phyloP scores from a whole-genome alignment of 2,329 filamentous ascomycete genomes.

The Metarhizium rileyi region DNA sequence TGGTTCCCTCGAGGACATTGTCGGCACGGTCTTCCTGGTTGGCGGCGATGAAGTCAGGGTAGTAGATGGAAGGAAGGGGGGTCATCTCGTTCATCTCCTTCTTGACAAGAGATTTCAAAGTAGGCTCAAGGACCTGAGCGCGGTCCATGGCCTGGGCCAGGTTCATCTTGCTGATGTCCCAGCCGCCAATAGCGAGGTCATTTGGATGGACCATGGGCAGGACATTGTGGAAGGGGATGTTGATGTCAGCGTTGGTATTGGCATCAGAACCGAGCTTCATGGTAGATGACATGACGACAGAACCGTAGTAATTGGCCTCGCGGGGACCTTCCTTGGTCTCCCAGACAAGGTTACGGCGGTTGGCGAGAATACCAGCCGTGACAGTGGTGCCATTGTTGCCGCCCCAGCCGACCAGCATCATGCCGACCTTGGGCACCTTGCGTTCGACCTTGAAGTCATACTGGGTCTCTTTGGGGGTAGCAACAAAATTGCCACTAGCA shows the following conservation, averaged over 20 bases:
- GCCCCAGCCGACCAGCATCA: constrained; percentile 97
- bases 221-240: constrained; percentile 90
- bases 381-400: constrained; percentile 98
- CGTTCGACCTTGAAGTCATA: constrained; percentile 98
- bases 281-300: constrained; percentile 92
- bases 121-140: constrained; percentile 89
- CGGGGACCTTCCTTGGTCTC: constrained; percentile 85
- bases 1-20: constrained; percentile 74
- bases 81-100: constrained; percentile 89
- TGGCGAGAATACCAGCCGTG: constrained; percentile 93
- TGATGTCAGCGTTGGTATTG: constrained; percentile 78
- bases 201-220: constrained; percentile 97
- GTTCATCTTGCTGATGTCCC: constrained; percentile 93
- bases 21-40: constrained; percentile 97
- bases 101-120: constrained; percentile 76
- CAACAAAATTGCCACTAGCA: constrained; percentile 67
- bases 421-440: constrained; percentile 82
- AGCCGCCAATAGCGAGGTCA: constrained; percentile 87
- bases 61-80: constrained; percentile 92
- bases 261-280: constrained; percentile 89
- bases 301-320: constrained; percentile 94
- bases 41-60: constrained; percentile 97
- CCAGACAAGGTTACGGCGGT: constrained; percentile 78
- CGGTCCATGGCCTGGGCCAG: constrained; percentile 90
- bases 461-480: constrained; percentile 74